phyloP scores from a whole-genome alignment of 345 rosid genomes.

The Citrus glauca region DNA sequence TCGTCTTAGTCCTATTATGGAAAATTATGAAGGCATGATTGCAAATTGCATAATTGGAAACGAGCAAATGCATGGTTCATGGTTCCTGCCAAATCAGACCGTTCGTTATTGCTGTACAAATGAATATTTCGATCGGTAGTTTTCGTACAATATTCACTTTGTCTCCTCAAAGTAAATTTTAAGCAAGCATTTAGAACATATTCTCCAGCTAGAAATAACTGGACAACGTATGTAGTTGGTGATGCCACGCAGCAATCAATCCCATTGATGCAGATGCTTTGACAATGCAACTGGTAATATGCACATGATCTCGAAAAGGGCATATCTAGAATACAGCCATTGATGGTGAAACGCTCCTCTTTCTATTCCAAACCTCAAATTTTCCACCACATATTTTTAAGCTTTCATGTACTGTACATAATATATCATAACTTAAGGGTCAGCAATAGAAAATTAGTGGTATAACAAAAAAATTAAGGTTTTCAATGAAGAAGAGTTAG shows the following conservation, averaged over 20 bases:
- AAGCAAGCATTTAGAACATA: slow-evolving; percentile 10
- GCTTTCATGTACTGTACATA: not conserved
- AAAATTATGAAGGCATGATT: not conserved
- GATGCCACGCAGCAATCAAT: not conserved
- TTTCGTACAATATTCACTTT: not conserved
- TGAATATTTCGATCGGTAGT: not conserved
- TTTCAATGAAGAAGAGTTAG: no score
- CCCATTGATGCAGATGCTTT: slow-evolving; percentile 17
- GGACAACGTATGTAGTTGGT: not conserved
- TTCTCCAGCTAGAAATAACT: slow-evolving; percentile 5
- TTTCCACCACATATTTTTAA: not conserved
- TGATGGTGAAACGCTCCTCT: not conserved
- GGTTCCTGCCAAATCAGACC: not conserved
- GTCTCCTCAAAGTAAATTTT: not conserved
- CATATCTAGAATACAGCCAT: not conserved
- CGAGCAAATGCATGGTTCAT: not conserved
- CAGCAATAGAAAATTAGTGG: no score
- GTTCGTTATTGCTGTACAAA: not conserved
- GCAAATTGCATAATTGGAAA: not conserved
- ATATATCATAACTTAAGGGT: no score
- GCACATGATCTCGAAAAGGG: not conserved
- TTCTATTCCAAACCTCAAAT: not conserved
- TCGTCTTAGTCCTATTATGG: not conserved
- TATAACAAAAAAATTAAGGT: no score
- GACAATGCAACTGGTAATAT: slow-evolving; percentile 10